These are phyloP conservation scores for Paramecium tetraurelia DNA, from an alignment of 73 alveolate species.

Conservation along the genomic window DNA sequence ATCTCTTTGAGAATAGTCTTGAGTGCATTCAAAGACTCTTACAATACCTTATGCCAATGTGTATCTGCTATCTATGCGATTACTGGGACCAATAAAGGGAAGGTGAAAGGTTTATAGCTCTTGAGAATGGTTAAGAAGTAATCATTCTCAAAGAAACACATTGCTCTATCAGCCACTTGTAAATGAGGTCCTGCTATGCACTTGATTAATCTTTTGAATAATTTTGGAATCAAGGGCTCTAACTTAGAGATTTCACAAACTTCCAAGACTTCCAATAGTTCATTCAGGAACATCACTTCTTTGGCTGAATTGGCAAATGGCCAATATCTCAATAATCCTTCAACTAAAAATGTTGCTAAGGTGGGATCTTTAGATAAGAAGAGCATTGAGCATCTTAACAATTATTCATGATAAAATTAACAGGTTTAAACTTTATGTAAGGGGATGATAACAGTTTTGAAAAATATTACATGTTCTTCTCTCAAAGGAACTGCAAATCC, in stretches of 20 bases:
- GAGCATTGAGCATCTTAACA: constrained; percentile 89
- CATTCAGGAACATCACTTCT: constrained; percentile 90
- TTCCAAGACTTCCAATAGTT: constrained; percentile 87
- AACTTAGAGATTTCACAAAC: constrained; percentile 87
- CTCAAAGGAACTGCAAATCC: constrained; percentile 95
- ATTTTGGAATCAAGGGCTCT: constrained; percentile 78
- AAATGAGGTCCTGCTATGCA: constrained; percentile 90
- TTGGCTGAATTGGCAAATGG: constrained; percentile 95
- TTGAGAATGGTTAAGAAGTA: constrained; percentile 78
- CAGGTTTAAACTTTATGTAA: constrained; percentile 91
- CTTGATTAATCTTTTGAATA: constrained; percentile 83
- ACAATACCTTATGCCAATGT: constrained; percentile 89
- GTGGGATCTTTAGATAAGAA: constrained; percentile 79
- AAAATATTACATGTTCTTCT: constrained; percentile 90
- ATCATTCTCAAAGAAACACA: constrained; percentile 91
- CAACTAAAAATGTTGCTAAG: constrained; percentile 79
- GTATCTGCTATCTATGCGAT: constrained; percentile 81
- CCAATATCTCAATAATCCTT: constrained; percentile 90
- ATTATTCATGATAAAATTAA: constrained; percentile 86
- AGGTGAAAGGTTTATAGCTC: constrained; percentile 80
- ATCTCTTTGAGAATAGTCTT: constrained; percentile 84
- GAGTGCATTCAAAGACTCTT: constrained; percentile 80
- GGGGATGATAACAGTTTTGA: constrained; percentile 86
- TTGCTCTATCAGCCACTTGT: constrained; percentile 92
- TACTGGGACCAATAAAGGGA: constrained; percentile 87